phyloP scores from a whole-genome alignment of 2,329 filamentous ascomycete species.

The Simplicillium sp. region DNA sequence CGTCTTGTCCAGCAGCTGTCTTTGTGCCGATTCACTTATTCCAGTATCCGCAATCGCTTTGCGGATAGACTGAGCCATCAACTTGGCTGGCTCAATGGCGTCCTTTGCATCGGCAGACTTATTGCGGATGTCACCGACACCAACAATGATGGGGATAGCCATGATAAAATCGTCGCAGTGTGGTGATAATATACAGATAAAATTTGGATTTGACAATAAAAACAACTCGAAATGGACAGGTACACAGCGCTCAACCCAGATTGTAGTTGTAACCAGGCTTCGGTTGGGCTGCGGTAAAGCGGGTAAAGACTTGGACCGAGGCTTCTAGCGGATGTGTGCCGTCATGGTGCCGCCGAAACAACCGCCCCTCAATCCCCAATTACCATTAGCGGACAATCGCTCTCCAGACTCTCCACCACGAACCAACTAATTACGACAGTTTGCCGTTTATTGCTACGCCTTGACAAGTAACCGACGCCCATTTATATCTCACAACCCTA shows the following conservation, averaged over 20 bases:
- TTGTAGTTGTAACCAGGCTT: no score
- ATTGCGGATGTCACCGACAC: constrained; percentile 54
- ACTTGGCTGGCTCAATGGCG: constrained; percentile 46
- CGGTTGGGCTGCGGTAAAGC: no score
- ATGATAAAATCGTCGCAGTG: not conserved
- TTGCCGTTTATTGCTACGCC: no score
- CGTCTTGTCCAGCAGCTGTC: constrained; percentile 31
- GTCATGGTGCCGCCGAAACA: no score
- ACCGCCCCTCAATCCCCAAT: no score
- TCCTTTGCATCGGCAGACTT: constrained; percentile 32
- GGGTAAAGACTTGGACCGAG: no score
- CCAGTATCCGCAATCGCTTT: constrained; percentile 39
- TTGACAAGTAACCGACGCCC: no score
- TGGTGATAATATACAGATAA: not conserved
- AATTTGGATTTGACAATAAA: not conserved
- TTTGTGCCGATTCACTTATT: constrained; percentile 10
- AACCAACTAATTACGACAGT: no score
- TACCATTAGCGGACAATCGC: no score
- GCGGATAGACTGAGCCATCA: constrained; percentile 48
- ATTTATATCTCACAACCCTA: no score
- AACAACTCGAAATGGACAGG: not conserved
- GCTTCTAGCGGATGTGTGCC: no score
- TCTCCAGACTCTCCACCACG: no score
- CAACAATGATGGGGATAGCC: constrained; percentile 45
- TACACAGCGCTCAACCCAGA: not conserved